Evolutionary conservation across 2,329 filamentous ascomycete species (phyloP).

Genomic region (Exophiala viscosa): DNA sequence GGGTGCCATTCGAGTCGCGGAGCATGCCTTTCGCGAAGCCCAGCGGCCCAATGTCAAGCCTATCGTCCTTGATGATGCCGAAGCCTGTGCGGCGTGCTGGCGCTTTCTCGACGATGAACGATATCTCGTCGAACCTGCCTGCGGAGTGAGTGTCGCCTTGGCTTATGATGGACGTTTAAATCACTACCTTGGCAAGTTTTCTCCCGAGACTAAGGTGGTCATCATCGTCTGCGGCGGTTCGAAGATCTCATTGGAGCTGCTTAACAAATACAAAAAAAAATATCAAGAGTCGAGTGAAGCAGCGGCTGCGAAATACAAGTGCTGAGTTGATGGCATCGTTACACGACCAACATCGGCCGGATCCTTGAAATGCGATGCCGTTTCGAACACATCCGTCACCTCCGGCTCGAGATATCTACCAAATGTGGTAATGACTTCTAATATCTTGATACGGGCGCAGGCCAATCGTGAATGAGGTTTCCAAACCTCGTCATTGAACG

Average conservation of each 20-base stretch:
- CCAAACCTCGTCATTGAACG: too few species aligned
- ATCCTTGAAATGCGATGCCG: too few species aligned
- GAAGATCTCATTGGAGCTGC: constrained; percentile 60
- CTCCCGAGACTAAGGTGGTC: constrained; percentile 65
- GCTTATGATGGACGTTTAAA: constrained; percentile 25
- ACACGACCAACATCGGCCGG: not conserved
- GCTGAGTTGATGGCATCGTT: too few species aligned
- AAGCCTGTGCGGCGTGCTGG: constrained; percentile 74
- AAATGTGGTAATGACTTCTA: too few species aligned
- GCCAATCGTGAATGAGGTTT: too few species aligned
- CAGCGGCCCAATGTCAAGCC: constrained; percentile 52
- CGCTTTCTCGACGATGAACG: constrained; percentile 77
- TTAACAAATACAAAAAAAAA: constrained; percentile 34
- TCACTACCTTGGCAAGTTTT: constrained; percentile 15
- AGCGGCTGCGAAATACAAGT: constrained; percentile 6
- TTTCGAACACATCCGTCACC: too few species aligned
- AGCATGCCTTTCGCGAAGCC: constrained; percentile 64
- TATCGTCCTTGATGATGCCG: constrained; percentile 66
- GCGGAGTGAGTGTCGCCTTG: constrained; percentile 68
- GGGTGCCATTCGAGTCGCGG: constrained; percentile 68
- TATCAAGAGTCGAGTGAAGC: constrained; percentile 15
- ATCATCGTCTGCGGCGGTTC: constrained; percentile 80
- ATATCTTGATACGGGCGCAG: too few species aligned
- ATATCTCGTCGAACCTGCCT: constrained; percentile 77
- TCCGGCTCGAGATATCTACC: too few species aligned